Base-by-base conservation (phyloP, 2,329 filamentous ascomycete genomes). In the Trichophyton mentagrophytes region DNA sequence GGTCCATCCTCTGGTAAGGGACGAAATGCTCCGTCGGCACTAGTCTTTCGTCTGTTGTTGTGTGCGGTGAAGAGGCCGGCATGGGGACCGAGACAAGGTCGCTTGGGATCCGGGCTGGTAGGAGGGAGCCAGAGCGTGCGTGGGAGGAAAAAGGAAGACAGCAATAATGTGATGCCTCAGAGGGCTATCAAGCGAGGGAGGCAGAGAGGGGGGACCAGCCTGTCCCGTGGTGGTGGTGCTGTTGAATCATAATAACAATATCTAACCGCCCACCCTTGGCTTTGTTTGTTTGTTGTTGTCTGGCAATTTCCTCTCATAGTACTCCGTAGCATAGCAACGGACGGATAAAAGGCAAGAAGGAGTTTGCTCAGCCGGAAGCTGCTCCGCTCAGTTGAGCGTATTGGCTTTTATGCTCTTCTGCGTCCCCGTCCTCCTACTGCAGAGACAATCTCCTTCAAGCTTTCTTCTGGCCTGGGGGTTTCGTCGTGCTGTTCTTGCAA, bases 281-380 rank as follows among this genome's bases (percentile, higher is more conserved):
- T 53, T 53, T 53, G 49, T 53, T 53, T 53, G 49, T 53, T 53
- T 53, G 49, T 53, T 53, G 11, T 25, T 51, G 11, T 22, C 49
- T 17, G 2, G 49, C 30, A 20, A 38, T 38, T 3, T 7, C 33
- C 22, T n/a, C 30, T 53, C 49, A 53, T 33, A 25, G 22, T 30
- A 8, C 40, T 44, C 5, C 40, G 27, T 22, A 53, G 49, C 22
- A 53, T 53, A 25, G 49, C 49, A 53, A 27, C 49, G 46, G 22
- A 51, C 22, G 33, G 33, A 36, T 11, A 51, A 27, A 22, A 17
- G 17, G n/a, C 17, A 13, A 6, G 46, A 3, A 17, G 46, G 4
- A 33, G 44, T 22, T 47, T 47, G 44, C 44, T 47, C 33, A 36
- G 33, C 33, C 9, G 33, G 33, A 36, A 36, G 33, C 33, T 36